Evolutionary conservation across 176 grass and related monocot genomes (phyloP), one percentile per base, ranked within the genome.

Genomic region (Eleusine indica): DNA sequence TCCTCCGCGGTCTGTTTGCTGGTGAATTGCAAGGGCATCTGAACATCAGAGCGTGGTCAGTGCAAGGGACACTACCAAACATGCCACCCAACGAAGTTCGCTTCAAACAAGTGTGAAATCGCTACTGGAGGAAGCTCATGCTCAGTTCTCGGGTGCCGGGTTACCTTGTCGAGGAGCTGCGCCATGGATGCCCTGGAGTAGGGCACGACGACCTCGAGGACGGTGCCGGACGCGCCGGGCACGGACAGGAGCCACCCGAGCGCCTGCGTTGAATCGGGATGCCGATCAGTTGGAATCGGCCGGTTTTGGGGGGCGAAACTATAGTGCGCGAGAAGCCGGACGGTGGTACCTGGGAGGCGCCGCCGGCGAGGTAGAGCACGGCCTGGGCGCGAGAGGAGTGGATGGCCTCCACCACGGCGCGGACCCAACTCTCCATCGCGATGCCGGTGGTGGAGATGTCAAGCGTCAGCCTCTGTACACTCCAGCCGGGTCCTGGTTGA

Each of bases 331-430:
- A n/a, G 22, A 25, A 42, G 18, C 4, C 7, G 35, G 71, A 30
- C 13, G 66, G 19, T 29, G 48, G 22, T 54, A 95, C 96, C 91
- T 95, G 96, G 47, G 96, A 98, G 63, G 93, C 89, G 37, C 96
- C 96, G 77, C 96, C 96, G 91, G 96, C 79, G 89, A 98, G 93
- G 87, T 90, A 93, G 93, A 98, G 79, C 73, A 98, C 93, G 37
- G 83, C 87, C 82, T 94, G 91, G 22, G 80, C 57, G 30, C 87
- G 89, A 60, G 84, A 91, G 70, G 89, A 93, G 71, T 98, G 87
- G 89, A 98, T 94, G 56, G 87, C 89, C 65, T 95, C 91, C 32
- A 95, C 89, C 54, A 72, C 69, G 19, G 89, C 84, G 68, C 84
- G 89, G 85, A 94, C 90, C 85, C 93, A 94, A 57, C 87, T 75